Base-by-base conservation (phyloP, 139 green algal species). In the Closterium sp. region DNA sequence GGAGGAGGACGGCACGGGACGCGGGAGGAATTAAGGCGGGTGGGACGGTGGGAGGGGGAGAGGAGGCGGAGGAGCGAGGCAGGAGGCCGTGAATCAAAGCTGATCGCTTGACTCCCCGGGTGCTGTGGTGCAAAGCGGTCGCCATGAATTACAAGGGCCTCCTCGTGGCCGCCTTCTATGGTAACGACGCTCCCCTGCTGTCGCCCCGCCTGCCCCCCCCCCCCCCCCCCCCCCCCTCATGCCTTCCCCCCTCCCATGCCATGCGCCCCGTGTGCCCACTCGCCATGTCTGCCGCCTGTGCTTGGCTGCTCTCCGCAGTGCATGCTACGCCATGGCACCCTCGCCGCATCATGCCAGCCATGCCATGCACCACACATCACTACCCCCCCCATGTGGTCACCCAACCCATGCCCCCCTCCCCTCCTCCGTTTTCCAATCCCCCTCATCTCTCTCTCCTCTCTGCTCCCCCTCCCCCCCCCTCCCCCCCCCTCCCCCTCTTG, bases 151-250 rank as follows among this genome's bases (percentile, higher is more conserved):
- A 85, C 86, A 64, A 69, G 86, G 86, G 86, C 21, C 30, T 89
- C 86, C n/a, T 81, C 31, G 38, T 89, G 19, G 86, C 86, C 36
- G 86, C 23, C 35, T 89, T 89, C 86, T 89, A 89, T 33, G 86
- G 86, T 89, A 6, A 55, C 36, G 6, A 55, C 36, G 5, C 69
- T 84, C 9, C 25, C 69, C 25, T 84, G 69, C 69, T 7, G 3
- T n/a, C 69, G 69, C 9, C 69, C 5, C 28, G 69, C 69, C 25
- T 7, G 6, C 69, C 25, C 9, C 25, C 69, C 25, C 9, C 25
- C 69, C 36, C 4, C 36, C 36, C 36, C 4, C 36, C 6, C 36
- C 36, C 36, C n/a, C n/a, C n/a, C n/a, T n/a, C n/a, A n/a, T n/a
- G n/a, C n/a, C n/a, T n/a, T n/a, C n/a, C n/a, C n/a, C n/a, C n/a